Evolutionary conservation across 345 rosid species (phyloP).

Genomic region (Gossypium arboreum): DNA sequence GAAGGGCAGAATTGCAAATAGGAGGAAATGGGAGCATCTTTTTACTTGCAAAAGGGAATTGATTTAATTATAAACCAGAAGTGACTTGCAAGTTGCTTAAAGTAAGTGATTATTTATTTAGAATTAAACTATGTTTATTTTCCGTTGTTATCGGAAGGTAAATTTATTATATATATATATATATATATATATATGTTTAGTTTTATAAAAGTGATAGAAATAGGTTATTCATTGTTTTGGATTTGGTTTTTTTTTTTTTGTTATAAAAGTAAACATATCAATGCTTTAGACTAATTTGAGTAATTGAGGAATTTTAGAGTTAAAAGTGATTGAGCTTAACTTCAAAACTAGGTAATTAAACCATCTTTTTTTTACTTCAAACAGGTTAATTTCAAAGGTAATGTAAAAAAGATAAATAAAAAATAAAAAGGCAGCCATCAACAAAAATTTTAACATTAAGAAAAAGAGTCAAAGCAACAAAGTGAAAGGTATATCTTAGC

Average conservation of each 20-base stretch:
- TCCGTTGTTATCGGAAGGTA: not conserved
- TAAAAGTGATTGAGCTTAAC: not conserved
- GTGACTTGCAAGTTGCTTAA: conserved; percentile 32
- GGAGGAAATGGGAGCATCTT: conserved; percentile 16
- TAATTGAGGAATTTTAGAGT: not conserved
- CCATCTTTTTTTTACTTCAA: not conserved
- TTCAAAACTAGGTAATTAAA: no score
- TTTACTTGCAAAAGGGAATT: not conserved
- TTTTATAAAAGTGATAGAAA: no score
- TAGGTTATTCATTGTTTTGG: no score
- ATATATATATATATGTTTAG: no score
- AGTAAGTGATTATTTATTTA: conserved; percentile 8
- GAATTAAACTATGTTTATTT: not conserved
- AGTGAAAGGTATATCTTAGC: not conserved
- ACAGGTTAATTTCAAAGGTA: not conserved
- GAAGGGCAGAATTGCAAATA: conserved; percentile 33
- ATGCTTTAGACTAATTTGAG: conserved; percentile 21
- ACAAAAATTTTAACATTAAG: not conserved
- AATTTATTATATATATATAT: not conserved
- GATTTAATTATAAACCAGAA: conserved; percentile 19
- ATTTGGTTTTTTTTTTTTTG: not conserved
- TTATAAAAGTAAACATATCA: conserved; percentile 16
- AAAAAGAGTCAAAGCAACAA: not conserved
- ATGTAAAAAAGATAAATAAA: not conserved
- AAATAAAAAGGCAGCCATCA: no score